A percentile compares a stretch with the other conserved stretches of the same genome.
Evolutionary conservation across 2,329 filamentous ascomycete genomes (phyloP).

Genomic region (Aureobasidium lini): DNA sequence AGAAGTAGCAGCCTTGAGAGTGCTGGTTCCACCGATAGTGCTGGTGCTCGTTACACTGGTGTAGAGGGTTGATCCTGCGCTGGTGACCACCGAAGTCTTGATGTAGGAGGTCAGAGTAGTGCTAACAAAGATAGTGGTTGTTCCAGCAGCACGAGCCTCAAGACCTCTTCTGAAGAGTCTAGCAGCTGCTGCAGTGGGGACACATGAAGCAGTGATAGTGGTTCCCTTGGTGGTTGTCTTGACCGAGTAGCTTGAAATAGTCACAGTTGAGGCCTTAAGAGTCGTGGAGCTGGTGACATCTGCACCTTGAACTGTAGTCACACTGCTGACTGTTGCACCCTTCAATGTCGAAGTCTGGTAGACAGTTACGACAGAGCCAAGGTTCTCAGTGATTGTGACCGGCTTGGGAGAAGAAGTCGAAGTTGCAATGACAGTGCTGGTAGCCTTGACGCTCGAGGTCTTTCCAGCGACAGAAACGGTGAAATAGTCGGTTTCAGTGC

Average conservation of each 20-base stretch:
- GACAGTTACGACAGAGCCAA: conserved; percentile 20
- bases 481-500: conserved; percentile 15
- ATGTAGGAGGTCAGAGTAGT: conserved; percentile 23
- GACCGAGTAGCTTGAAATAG: conserved; percentile 20
- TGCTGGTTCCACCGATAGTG: conserved; percentile 20
- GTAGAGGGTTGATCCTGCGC: conserved; percentile 18
- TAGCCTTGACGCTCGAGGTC: conserved; percentile 18
- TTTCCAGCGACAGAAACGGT: conserved; percentile 18
- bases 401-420: conserved; percentile 19
- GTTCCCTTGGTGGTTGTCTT: conserved; percentile 27
- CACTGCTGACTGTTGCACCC: conserved; percentile 25
- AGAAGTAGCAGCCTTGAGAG: conserved; percentile 22
- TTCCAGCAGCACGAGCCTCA: conserved; percentile 17
- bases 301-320: conserved; percentile 17
- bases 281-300: conserved; percentile 22
- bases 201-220: conserved; percentile 23
- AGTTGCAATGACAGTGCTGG: conserved; percentile 17
- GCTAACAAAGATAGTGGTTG: conserved; percentile 22
- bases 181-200: conserved; percentile 21
- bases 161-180: conserved; percentile 17
- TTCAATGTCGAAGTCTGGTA: conserved; percentile 22
- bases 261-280: conserved; percentile 19
- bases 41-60: conserved; percentile 21
- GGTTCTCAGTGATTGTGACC: conserved; percentile 17
- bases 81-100: conserved; percentile 17